Evolutionary conservation across 768 basidiomycete genomes (phyloP).

Genomic region (Pseudohyphozyma bogoriensis): DNA sequence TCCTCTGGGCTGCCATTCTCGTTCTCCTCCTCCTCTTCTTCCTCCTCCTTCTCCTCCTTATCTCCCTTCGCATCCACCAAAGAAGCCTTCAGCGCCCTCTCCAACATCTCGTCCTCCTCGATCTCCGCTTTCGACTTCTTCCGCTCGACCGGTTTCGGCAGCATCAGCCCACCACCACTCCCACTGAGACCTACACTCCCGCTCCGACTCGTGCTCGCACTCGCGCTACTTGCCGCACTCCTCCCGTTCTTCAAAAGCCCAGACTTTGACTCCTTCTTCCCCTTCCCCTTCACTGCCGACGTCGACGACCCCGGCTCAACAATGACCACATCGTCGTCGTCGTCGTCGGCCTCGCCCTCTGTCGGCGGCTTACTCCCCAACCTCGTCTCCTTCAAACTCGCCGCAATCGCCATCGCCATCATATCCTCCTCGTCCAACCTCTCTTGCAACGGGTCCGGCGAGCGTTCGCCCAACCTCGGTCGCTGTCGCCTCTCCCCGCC

Average conservation of each 20-base stretch:
- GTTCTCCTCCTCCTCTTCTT: not conserved
- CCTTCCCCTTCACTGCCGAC: not conserved
- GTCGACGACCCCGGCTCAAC: not conserved
- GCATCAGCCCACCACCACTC: no score
- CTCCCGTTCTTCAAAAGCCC: no score
- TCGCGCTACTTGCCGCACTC: not conserved
- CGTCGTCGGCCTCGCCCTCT: not conserved
- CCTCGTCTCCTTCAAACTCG: conserved; percentile 15
- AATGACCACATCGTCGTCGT: not conserved
- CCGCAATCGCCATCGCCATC: conserved; percentile 24
- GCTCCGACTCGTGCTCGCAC: not conserved
- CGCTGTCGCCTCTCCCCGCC: not conserved
- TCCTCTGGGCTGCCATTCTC: conserved; percentile 1
- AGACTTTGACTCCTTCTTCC: not conserved
- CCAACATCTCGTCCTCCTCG: conserved; percentile 11
- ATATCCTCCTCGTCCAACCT: conserved; percentile 18
- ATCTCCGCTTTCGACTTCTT: not conserved
- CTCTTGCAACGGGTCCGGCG: not conserved
- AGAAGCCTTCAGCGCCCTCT: conserved; percentile 14
- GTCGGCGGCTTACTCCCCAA: no score
- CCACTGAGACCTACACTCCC: no score
- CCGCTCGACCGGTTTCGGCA: not conserved
- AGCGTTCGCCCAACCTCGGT: not conserved
- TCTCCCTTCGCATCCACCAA: not conserved
- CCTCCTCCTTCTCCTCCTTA: not conserved